Evolutionary conservation across 2,329 filamentous ascomycete species (phyloP).

Genomic region (Epichloe sibirici): DNA sequence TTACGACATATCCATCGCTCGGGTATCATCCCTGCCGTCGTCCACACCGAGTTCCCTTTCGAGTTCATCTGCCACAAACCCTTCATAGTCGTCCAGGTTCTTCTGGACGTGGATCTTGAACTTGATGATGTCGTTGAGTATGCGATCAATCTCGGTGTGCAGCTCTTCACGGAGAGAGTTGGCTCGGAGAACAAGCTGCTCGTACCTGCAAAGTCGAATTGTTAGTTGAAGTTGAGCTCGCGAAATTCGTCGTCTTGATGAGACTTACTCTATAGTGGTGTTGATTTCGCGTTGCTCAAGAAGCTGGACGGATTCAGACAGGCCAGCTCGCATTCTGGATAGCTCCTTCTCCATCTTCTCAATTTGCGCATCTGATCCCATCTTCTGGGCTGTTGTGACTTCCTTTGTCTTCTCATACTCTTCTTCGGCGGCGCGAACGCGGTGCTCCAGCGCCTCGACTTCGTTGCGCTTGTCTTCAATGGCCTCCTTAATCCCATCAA

Average conservation of each 20-base stretch:
- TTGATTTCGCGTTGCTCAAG: conserved; percentile 96
- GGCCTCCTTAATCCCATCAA: conserved; percentile 90
- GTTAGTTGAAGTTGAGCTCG: background rate
- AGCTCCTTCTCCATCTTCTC: conserved; percentile 98
- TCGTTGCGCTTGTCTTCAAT: conserved; percentile 93
- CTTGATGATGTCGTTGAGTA: conserved; percentile 93
- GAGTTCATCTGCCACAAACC: conserved; percentile 87
- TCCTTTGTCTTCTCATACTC: conserved; percentile 93
- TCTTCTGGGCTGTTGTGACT: conserved; percentile 71
- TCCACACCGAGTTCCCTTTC: conserved; percentile 68
- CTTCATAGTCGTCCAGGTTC: conserved; percentile 84
- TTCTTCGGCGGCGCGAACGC: conserved; percentile 76
- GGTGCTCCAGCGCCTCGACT: conserved; percentile 82
- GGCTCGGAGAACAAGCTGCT: conserved; percentile 77
- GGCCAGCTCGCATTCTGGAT: conserved; percentile 75
- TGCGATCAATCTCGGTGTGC: conserved; percentile 92
- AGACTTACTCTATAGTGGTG: conserved; percentile 77
- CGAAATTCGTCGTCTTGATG: background rate
- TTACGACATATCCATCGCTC: conserved; percentile 26
- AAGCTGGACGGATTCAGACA: conserved; percentile 77
- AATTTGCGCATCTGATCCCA: conserved; percentile 83
- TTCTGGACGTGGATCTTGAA: conserved; percentile 98
- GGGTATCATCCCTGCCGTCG: conserved; percentile 42
- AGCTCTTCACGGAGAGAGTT: conserved; percentile 85
- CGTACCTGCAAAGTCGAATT: conserved; percentile 48